phyloP scores from a whole-genome alignment of 1,284 basidiomycete species.

The Ceraceosorus guamensis region DNA sequence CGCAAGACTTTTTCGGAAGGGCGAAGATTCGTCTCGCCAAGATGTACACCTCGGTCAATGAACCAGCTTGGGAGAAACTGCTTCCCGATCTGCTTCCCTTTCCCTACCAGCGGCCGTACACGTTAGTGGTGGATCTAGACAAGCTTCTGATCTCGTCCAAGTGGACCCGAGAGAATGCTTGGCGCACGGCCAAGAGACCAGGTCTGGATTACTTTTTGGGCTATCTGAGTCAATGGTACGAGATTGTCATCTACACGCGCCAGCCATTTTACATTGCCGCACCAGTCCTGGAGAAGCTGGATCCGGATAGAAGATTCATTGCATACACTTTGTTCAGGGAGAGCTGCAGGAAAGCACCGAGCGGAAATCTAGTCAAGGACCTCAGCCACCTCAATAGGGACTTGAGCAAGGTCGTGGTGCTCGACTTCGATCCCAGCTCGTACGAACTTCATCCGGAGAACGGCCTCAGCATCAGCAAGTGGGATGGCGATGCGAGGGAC shows the following conservation, averaged over 20 bases:
- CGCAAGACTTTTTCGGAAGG: constrained; percentile 31
- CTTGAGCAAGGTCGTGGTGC: constrained; percentile 75
- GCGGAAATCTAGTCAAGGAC: constrained; percentile 58
- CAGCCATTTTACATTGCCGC: constrained; percentile 82
- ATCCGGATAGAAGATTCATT: constrained; percentile 84
- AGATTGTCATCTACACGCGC: constrained; percentile 90
- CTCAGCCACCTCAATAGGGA: constrained; percentile 87
- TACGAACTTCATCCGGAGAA: constrained; percentile 79
- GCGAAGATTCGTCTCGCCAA: constrained; percentile 26
- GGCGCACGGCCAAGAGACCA: constrained; percentile 60
- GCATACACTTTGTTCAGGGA: constrained; percentile 86
- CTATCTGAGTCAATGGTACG: constrained; percentile 94
- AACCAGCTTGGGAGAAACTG: constrained; percentile 78
- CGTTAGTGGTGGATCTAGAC: constrained; percentile 82
- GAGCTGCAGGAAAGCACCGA: constrained; percentile 32
- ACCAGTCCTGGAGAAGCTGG: constrained; percentile 87
- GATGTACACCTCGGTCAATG: constrained; percentile 35
- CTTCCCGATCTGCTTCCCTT: constrained; percentile 79
- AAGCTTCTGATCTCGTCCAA: constrained; percentile 82
- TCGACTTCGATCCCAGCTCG: constrained; percentile 78
- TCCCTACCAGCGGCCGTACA: constrained; percentile 82
- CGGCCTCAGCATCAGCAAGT: constrained; percentile 72
- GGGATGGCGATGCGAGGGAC: constrained; percentile 74
- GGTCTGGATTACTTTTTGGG: constrained; percentile 96
- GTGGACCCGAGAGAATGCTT: constrained; percentile 58